A percentile compares a stretch with the other conserved stretches of the same genome.
Conservation (phyloP, 768 basidiomycete genomes). For the Boletus rex-veris region DNA sequence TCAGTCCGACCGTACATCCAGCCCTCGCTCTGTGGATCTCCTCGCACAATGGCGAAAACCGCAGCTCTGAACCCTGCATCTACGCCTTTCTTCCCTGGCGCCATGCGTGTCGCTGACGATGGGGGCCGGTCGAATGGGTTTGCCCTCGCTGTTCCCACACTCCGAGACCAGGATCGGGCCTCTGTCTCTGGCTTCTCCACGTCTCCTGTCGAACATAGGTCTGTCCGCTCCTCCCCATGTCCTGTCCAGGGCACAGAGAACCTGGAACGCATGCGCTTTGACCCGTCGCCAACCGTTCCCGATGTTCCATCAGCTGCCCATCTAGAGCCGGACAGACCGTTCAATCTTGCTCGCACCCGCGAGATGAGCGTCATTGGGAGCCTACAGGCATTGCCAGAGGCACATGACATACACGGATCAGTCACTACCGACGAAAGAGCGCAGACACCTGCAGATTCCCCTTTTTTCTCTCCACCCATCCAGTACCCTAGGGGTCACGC, state of each 20-base stretch:
- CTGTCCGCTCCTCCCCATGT: constrained; percentile 67
- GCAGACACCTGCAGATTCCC: constrained; percentile 26
- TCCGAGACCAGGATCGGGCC: constrained; percentile 41
- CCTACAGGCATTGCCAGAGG: constrained; percentile 54
- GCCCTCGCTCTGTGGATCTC: constrained; percentile 18
- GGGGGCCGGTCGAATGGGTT: constrained; percentile 42
- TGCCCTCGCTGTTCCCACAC: constrained; percentile 44
- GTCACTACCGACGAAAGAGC: constrained; percentile 25
- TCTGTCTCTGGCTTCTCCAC: constrained; percentile 56
- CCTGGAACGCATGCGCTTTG: constrained; percentile 30
- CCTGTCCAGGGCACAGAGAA: constrained; percentile 41
- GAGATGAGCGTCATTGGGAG: constrained; percentile 51
- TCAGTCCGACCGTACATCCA: constrained; percentile 1
- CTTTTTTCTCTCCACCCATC: constrained; percentile 40
- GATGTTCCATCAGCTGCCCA: constrained; percentile 49
- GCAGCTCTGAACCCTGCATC: constrained; percentile 78
- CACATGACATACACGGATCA: constrained; percentile 46
- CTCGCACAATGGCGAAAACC: constrained; percentile 63
- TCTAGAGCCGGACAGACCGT: constrained; percentile 43
- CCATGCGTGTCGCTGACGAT: constrained; percentile 52
- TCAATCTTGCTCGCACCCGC: constrained; percentile 39
- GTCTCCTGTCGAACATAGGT: constrained; percentile 64
- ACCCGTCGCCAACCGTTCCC: constrained; percentile 33
- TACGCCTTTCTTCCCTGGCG: constrained; percentile 79
- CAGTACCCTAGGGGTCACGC: constrained; percentile 38